Percentiles rank a stretch among this genome's conserved stretches.
Evolutionary conservation across 768 basidiomycete genomes (phyloP).

Genomic region (Leccinum barrowsii): DNA sequence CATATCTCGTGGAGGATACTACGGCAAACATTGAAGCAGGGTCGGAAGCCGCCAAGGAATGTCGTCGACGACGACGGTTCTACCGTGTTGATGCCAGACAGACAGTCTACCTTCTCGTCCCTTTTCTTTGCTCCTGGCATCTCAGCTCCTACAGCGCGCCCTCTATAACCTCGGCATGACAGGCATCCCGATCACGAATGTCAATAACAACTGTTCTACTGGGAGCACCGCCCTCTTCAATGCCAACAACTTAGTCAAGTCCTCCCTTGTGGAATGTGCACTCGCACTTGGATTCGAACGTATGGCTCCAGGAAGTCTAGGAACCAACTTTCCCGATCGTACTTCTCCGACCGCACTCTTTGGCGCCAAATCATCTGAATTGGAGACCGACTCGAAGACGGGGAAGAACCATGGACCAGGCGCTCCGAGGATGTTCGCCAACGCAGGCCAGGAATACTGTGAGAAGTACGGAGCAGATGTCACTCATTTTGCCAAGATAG

Average conservation of each 20-base stretch:
- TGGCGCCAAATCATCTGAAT: slow-evolving; percentile 38
- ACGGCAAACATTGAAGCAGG: slow-evolving; percentile 3
- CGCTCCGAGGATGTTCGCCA: slow-evolving; percentile 72
- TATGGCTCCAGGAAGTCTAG: slow-evolving; percentile 73
- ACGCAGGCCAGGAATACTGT: slow-evolving; percentile 74
- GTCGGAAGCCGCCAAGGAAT: slow-evolving; percentile 3
- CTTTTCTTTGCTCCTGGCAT: too few species aligned
- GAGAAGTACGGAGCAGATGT: slow-evolving; percentile 65
- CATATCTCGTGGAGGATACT: slow-evolving; percentile 13
- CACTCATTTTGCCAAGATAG: slow-evolving; percentile 72
- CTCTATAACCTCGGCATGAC: slow-evolving; percentile 84
- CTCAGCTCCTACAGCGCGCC: slow-evolving; percentile 27
- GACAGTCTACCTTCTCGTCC: slow-evolving; percentile 24
- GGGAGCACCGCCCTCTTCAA: slow-evolving; percentile 76
- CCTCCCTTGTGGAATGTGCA: slow-evolving; percentile 67
- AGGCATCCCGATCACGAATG: slow-evolving; percentile 78
- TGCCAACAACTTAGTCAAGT: slow-evolving; percentile 67
- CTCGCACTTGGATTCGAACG: slow-evolving; percentile 86
- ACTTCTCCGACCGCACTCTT: slow-evolving; percentile 47
- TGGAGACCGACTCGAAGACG: slow-evolving; percentile 41
- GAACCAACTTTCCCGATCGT: slow-evolving; percentile 58
- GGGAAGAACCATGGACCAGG: slow-evolving; percentile 67
- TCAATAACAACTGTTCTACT: slow-evolving; percentile 87
- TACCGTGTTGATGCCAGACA: slow-evolving; percentile 11
- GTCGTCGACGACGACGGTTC: slow-evolving; percentile 4